Evolutionary conservation across 2,329 filamentous ascomycete species (phyloP).

Genomic region (Penicillium sp.): DNA sequence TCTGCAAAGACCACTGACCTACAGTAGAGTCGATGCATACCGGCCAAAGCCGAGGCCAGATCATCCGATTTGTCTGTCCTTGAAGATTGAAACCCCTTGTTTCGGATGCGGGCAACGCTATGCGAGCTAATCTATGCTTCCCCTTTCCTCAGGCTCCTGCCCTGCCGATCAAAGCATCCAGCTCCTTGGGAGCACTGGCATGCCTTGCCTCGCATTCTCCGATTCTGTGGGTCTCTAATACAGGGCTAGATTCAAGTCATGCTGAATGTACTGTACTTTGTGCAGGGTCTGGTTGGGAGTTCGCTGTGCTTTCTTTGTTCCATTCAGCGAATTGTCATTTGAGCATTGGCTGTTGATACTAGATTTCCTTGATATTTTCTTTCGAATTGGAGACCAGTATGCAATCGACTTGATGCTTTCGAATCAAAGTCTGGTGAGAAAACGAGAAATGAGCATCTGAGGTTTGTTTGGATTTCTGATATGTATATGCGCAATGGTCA

Average conservation of each 20-base stretch:
- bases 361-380: background rate
- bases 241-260: background rate
- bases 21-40: background rate
- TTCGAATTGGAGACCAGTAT: background rate
- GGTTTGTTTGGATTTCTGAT: no score
- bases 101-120: slow-evolving; percentile 17
- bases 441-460: background rate
- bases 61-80: background rate
- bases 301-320: background rate
- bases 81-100: slow-evolving; percentile 18
- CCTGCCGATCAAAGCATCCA: slow-evolving; percentile 21
- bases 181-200: slow-evolving; percentile 24
- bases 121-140: slow-evolving; percentile 18
- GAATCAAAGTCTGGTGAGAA: background rate
- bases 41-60: background rate
- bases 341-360: background rate
- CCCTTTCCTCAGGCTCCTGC: slow-evolving; percentile 19
- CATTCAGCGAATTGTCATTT: slow-evolving; percentile 11
- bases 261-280: slow-evolving; percentile 2
- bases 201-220: slow-evolving; percentile 18
- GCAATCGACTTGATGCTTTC: background rate
- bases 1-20: background rate
- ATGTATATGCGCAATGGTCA: no score
- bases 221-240: slow-evolving; percentile 13
- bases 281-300: slow-evolving; percentile 1